phyloP scores from a whole-genome alignment of 257 asterid species.

The Leptodermis oblonga region DNA sequence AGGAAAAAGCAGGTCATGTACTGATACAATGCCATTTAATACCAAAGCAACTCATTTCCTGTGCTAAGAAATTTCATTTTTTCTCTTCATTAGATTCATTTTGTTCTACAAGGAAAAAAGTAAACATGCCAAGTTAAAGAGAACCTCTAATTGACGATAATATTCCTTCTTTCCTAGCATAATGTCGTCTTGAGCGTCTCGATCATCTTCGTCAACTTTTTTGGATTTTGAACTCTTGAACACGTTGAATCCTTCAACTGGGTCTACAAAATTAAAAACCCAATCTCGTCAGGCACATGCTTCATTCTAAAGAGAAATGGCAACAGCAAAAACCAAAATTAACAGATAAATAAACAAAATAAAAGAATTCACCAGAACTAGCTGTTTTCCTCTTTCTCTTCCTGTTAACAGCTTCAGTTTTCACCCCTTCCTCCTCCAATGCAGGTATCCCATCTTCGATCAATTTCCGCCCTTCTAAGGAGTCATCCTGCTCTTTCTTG shows the following conservation, averaged over 20 bases:
- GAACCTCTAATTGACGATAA: conserved; percentile 73
- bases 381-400: conserved; percentile 71
- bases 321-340: background rate
- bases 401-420: conserved; percentile 28
- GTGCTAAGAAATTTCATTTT: background rate
- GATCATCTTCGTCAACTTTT: conserved; percentile 33
- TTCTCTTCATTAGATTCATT: background rate
- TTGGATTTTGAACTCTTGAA: conserved; percentile 54
- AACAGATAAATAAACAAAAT: background rate
- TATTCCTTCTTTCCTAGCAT: conserved; percentile 64
- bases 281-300: background rate
- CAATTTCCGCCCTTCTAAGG: conserved; percentile 29
- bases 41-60: background rate
- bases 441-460: conserved; percentile 29
- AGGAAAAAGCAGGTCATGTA: background rate
- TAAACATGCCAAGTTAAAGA: conserved; percentile 1
- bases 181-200: conserved; percentile 34
- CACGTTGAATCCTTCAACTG: conserved; percentile 62
- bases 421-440: conserved; percentile 25
- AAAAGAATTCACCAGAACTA: conserved; percentile 33
- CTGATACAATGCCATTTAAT: background rate
- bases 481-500: conserved; percentile 35
- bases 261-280: conserved; percentile 21
- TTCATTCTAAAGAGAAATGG: conserved; percentile 1
- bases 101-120: background rate